Evolutionary conservation across 352 stramenopile genomes (phyloP), one percentile per base, ranked within the genome.

Genomic region (Phytophthora pistaciae): DNA sequence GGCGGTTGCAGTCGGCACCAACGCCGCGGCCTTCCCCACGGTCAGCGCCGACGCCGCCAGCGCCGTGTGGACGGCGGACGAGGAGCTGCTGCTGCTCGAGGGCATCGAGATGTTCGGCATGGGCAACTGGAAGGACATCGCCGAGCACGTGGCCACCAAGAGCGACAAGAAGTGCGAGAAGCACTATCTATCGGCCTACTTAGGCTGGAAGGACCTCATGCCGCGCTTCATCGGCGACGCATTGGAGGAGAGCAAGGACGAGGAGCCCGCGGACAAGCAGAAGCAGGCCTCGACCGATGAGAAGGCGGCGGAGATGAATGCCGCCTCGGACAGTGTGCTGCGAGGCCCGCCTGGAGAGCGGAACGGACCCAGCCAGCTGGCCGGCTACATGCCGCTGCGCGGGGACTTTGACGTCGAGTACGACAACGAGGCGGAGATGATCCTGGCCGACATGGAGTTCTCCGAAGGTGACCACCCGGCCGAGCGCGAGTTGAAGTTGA

Each of bases 321-420:
- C 58, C 3, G 57, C 52, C 21, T 77, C 61, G 21, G 58, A 79
- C 38, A 25, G 36, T 16, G 52, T 60, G 16, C 66, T 72, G 16
- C 70, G 50, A 75, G 54, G 33, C 18, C 64, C 27, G 16, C 60
- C 53, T 46, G 66, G 58, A 56, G 73, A 79, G 54, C 65, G 71
- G 27, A 72, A 53, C 54, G 68, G 56, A 31, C 56, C 70, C 1
- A 74, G 74, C 55, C 72, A 79, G 52, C 61, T 96, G 14, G 88
- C 92, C 0, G 98, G 98, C 18, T 99, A 99, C 80, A 99, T 99
- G 94, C 97, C 97, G 8, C 87, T 98, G 25, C 94, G 98, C 62
- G 93, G 96, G 10, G 97, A 99, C 68, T 99, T 99, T 85, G 98
- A 99, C 65, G 92, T 99, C 38, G 98, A 99, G 83, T 98, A 98